phyloP scores from a whole-genome alignment of 2,329 filamentous ascomycete genomes.

The Aspergillus proliferans region DNA sequence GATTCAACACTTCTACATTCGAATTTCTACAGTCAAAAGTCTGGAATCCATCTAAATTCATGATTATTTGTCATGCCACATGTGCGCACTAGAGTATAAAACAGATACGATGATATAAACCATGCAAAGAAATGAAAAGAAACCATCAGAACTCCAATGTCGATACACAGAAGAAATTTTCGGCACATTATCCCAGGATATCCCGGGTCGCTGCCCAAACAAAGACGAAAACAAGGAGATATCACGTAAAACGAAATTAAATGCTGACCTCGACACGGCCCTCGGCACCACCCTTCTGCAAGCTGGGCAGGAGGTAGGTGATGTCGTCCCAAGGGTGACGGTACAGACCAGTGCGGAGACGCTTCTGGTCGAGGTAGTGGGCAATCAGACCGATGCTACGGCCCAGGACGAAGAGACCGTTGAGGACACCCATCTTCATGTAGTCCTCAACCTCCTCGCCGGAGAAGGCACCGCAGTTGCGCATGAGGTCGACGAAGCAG shows the following conservation, averaged over 20 bases:
- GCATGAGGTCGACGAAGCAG: slow-evolving; percentile 95
- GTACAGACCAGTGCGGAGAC: slow-evolving; percentile 96
- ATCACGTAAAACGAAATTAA: slow-evolving; percentile 39
- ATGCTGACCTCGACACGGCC: slow-evolving; percentile 86
- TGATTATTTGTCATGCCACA: slow-evolving; percentile 23
- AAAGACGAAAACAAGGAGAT: slow-evolving; percentile 6
- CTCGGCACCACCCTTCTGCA: slow-evolving; percentile 68
- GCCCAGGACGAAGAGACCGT: slow-evolving; percentile 97
- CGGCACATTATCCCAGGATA: slow-evolving; percentile 16
- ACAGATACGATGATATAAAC: slow-evolving; percentile 18
- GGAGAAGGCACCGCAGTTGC: slow-evolving; percentile 96
- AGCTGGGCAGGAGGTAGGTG: slow-evolving; percentile 82
- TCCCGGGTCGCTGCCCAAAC: slow-evolving; percentile 8
- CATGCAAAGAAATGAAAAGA: slow-evolving; percentile 23
- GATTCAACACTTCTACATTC: too few relatives aligned
- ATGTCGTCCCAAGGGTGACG: slow-evolving; percentile 99
- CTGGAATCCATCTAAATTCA: too few relatives aligned
- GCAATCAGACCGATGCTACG: slow-evolving; percentile 98
- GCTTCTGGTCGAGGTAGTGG: slow-evolving; percentile 99
- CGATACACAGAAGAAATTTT: slow-evolving; percentile 24
- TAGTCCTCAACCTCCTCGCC: slow-evolving; percentile 97
- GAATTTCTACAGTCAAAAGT: too few relatives aligned
- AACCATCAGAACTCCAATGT: slow-evolving; percentile 34
- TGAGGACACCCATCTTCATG: slow-evolving; percentile 97
- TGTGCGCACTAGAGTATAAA: slow-evolving; percentile 24